Conservation (phyloP, 1,284 basidiomycete genomes). For the Cutaneotrichosporon sp. region DNA sequence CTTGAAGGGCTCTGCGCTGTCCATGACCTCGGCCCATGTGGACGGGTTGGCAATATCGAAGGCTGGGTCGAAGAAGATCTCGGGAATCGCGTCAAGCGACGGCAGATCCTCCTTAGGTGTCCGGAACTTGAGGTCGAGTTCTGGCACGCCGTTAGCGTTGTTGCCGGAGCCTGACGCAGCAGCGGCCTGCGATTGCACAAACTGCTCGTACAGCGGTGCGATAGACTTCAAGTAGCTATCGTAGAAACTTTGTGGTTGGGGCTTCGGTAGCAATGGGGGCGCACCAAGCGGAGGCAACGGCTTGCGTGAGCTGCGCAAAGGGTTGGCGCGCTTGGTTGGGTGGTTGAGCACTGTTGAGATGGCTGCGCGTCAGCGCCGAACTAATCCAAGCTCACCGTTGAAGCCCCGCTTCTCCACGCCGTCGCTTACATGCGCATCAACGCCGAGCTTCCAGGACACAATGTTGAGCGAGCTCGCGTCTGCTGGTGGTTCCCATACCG, state of each 20-base stretch:
- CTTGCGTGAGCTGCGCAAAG: slow-evolving; percentile 75
- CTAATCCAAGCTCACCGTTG: slow-evolving; percentile 32
- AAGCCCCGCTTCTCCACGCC: slow-evolving; percentile 49
- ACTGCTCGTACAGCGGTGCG: slow-evolving; percentile 69
- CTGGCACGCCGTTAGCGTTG: slow-evolving; percentile 22
- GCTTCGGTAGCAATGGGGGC: slow-evolving; percentile 65
- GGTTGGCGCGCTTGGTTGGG: slow-evolving; percentile 76
- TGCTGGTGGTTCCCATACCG: slow-evolving; percentile 35
- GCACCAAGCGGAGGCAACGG: slow-evolving; percentile 67
- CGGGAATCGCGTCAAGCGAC: slow-evolving; percentile 74
- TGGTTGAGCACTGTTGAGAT: slow-evolving; percentile 78
- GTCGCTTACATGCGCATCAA: slow-evolving; percentile 33
- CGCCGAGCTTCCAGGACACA: slow-evolving; percentile 43
- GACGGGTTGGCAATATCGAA: slow-evolving; percentile 85
- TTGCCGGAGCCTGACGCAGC: slow-evolving; percentile 33
- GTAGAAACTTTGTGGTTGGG: slow-evolving; percentile 60
- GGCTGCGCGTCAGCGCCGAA: slow-evolving; percentile 49
- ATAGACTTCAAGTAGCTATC: slow-evolving; percentile 75
- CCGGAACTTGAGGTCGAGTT: slow-evolving; percentile 23
- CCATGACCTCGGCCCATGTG: slow-evolving; percentile 74
- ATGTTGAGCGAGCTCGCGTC: slow-evolving; percentile 41
- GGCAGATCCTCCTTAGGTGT: slow-evolving; percentile 48
- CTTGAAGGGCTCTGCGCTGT: slow-evolving; percentile 19
- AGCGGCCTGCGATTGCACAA: slow-evolving; percentile 36
- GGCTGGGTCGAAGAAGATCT: slow-evolving; percentile 70